Base-by-base conservation (phyloP, 2,329 filamentous ascomycete genomes). In the Trichophyton simii region DNA sequence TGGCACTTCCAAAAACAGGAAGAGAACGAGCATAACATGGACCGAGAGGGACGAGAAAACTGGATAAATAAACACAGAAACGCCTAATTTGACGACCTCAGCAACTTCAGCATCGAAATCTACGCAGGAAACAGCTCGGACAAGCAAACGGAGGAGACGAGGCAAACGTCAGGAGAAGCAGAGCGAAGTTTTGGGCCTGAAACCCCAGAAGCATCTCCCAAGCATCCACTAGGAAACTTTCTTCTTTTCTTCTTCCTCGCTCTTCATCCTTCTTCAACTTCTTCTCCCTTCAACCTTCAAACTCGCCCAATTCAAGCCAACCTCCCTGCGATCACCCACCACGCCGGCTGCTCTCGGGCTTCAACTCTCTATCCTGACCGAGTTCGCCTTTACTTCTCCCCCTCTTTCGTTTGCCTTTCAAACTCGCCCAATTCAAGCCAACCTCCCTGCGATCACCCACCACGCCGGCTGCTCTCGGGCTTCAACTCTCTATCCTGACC, bases 391-490 rank as follows among this genome's bases (percentile, higher is more conserved):
- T 36, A 20, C 42, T 88, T 77, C 83, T 81, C 15, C 68, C 71
- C 88, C 66, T 83, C 82, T 72, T 72, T 85, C 68, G 78, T 86
- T 71, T 78, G 94, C 69, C 69, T 89, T 20, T 41, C 31, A 22
- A 41, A 20, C 44, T 20, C 50, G 31, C 15, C 4, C 60, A 48
- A 18, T 13, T 42, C 22, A 57, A 36, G 36, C 22, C 20, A 38
- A 18, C 60, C 22, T 20, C 25, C 38, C 42, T 13, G 8, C 20
- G 11, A 58, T 46, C 38, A 58, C 20, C 38, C 42, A 20, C 57
- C 28, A 38, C 13, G 15, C 41, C 41, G 41, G 41, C n/a, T 6
- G 20, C 34, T 44, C 41, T 38, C 22, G 22, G 20, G 7, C 57
- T 22, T 20, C 55, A 58, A 22, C 42, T 44, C n/a, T 44, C 18